Conservation (phyloP, 2,329 filamentous ascomycete genomes). For the Cadophora luteo-olivacea region DNA sequence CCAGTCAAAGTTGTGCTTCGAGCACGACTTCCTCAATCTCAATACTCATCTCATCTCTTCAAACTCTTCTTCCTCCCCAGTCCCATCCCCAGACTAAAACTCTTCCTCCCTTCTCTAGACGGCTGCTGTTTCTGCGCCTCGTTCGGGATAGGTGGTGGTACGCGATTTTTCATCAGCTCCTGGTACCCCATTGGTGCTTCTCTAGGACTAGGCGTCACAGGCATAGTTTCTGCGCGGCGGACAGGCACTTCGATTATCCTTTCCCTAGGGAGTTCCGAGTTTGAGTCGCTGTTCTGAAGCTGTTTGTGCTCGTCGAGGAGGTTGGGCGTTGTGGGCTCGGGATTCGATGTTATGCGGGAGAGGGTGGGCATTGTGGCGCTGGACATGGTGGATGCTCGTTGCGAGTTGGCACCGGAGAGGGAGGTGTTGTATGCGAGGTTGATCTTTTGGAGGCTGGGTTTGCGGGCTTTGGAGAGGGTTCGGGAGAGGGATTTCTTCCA, state of each 20-base stretch:
- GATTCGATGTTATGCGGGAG: constrained; percentile 14
- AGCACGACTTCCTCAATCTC: neutral
- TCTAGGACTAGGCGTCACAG: constrained; percentile 15
- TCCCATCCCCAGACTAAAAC: constrained; percentile 26
- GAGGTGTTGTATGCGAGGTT: constrained; percentile 26
- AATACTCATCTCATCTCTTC: constrained; percentile 2
- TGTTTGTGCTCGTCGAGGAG: neutral
- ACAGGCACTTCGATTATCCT: constrained; percentile 6
- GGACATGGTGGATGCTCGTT: neutral
- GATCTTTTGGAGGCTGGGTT: constrained; percentile 36
- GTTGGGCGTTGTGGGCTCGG: constrained; percentile 12
- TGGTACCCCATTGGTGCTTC: constrained; percentile 31
- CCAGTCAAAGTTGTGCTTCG: neutral
- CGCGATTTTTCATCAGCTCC: constrained; percentile 34
- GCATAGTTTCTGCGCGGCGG: constrained; percentile 21
- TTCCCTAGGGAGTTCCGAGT: neutral
- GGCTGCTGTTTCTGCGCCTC: constrained; percentile 12
- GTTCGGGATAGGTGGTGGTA: constrained; percentile 28
- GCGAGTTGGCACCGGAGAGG: neutral
- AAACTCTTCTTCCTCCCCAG: constrained; percentile 29
- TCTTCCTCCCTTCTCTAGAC: constrained; percentile 32
- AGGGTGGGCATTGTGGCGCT: constrained; percentile 1
- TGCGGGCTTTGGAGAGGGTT: constrained; percentile 33
- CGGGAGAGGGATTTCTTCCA: constrained; percentile 35
- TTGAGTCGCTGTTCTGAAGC: neutral